Evolutionary conservation across 1,139 yeast genomes (phyloP).

Genomic region (Taphrina flavorubra): DNA sequence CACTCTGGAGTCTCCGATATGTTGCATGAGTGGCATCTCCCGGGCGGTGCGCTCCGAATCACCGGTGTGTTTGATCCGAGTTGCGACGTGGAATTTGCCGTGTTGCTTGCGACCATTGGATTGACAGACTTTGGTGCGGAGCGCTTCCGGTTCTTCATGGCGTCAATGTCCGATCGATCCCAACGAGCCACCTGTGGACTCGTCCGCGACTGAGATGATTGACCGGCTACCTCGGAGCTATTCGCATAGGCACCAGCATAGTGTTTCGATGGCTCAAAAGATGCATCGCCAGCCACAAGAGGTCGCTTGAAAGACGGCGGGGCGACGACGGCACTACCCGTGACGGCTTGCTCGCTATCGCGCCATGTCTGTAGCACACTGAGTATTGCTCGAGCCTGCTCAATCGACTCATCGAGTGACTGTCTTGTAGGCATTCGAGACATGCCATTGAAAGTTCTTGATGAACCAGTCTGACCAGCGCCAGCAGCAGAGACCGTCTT

Average conservation of each 20-base stretch:
- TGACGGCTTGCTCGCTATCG: slow-evolving; percentile 32
- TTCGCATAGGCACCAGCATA: not conserved
- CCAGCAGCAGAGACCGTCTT: slow-evolving; percentile 32
- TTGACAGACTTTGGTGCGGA: slow-evolving; percentile 21
- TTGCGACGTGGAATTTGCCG: slow-evolving; percentile 11
- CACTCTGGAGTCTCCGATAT: slow-evolving; percentile 81
- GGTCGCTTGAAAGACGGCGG: slow-evolving; percentile 3
- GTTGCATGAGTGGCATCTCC: slow-evolving; percentile 63
- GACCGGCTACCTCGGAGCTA: not conserved
- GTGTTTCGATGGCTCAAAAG: not conserved
- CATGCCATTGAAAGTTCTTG: not conserved
- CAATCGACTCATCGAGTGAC: slow-evolving; percentile 43
- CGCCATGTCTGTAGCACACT: slow-evolving; percentile 43
- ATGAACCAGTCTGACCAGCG: not conserved
- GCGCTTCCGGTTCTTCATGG: slow-evolving; percentile 29
- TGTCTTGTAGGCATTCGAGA: slow-evolving; percentile 3
- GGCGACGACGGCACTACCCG: not conserved
- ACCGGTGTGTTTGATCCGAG: slow-evolving; percentile 6
- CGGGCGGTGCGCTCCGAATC: slow-evolving; percentile 43
- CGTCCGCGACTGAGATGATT: slow-evolving; percentile 1
- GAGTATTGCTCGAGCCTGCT: slow-evolving; percentile 43
- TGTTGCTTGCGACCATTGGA: slow-evolving; percentile 9
- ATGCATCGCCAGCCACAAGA: not conserved
- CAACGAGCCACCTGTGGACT: slow-evolving; percentile 8
- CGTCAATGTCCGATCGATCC: slow-evolving; percentile 15